Conservation (phyloP, 2,329 filamentous ascomycete species). For the Talaromyces sp. region DNA sequence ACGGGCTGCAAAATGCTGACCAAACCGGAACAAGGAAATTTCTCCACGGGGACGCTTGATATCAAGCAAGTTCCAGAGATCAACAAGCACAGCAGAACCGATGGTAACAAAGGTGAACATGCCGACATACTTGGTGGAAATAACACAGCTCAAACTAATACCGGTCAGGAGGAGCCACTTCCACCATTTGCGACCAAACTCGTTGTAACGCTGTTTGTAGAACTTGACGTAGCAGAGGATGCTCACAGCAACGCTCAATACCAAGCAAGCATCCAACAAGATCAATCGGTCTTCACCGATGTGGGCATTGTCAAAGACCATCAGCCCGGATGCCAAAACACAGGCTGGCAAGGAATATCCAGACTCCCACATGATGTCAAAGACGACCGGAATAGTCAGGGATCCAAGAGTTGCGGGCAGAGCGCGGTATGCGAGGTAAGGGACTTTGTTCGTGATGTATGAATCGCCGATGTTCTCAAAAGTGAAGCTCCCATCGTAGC, state of each 20-base stretch:
- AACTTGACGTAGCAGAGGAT: conserved; percentile 94
- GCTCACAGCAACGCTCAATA: conserved; percentile 94
- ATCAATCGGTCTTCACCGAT: conserved; percentile 95
- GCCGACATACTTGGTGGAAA: conserved; percentile 97
- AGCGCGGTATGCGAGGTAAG: conserved; percentile 92
- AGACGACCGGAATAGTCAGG: conserved; percentile 88
- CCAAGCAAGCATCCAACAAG: conserved; percentile 86
- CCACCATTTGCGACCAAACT: conserved; percentile 98
- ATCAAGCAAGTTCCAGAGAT: conserved; percentile 91
- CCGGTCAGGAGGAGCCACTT: conserved; percentile 97
- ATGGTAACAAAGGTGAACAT: conserved; percentile 96
- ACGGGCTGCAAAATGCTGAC: conserved; percentile 85
- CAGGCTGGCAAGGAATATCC: conserved; percentile 94
- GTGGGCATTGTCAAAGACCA: conserved; percentile 96
- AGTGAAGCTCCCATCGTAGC: conserved; percentile 94
- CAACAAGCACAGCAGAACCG: conserved; percentile 86
- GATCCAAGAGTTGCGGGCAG: conserved; percentile 89
- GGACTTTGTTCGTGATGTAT: conserved; percentile 94
- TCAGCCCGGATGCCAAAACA: conserved; percentile 75
- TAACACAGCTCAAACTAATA: conserved; percentile 91
- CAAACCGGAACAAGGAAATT: conserved; percentile 74
- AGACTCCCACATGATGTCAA: conserved; percentile 99
- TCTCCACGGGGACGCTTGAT: conserved; percentile 79
- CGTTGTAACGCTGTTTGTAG: conserved; percentile 87
- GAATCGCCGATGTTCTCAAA: conserved; percentile 99